Evolutionary conservation across 1,139 yeast genomes (phyloP), one percentile per base, ranked within the genome.

Genomic region (Saccharomyces hybrid): DNA sequence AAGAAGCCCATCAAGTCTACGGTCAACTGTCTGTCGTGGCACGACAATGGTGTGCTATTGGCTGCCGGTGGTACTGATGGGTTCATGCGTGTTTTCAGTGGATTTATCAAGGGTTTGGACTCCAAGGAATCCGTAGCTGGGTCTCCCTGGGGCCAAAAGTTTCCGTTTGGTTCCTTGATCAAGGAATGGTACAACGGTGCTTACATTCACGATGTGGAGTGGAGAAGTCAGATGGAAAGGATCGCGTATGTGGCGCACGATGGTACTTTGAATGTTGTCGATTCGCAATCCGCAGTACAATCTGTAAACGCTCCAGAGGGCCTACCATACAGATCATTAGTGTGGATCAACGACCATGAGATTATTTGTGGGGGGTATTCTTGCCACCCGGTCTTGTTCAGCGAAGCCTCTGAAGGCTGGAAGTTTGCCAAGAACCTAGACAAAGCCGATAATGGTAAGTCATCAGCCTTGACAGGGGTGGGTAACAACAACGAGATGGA

Each of bases 51-150:
- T 62, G 95, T 93, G 19, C 76, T 95, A 58, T 76, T 95, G 59
- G 95, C 96, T 3, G 79, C 88, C 52, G 99, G 98, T 14, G 90
- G 97, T 27, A 88, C 97, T 16, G 98, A 95, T 70, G 97, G 97
- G 46, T 96, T 88, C 66, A 90, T 88, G 50, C 79, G 98, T 60
- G 97, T 95, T 34, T 91, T 93, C 64, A 87, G 96, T 13, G 90
- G 95, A 14, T 95, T 79, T 70, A 79, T 95, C 69, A 95, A 95
- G 74, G 93, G 95, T 4, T 78, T 93, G 60, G 99, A 95, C 66
- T 74, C 79, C 48, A 88, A 88, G 67, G 99, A 98, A 1, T 79
- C 76, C 49, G 75, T 74, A 14, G 61, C 65, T 7, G 83, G 95
- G 5, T 76, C 93, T 0, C 83, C 82, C 34, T 95, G 99, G 98